A percentile compares a stretch with the other conserved stretches of the same genome.
phyloP scores from a whole-genome alignment of 495 filamentous ascomycete species.

The Lasiosphaeria miniovina region DNA sequence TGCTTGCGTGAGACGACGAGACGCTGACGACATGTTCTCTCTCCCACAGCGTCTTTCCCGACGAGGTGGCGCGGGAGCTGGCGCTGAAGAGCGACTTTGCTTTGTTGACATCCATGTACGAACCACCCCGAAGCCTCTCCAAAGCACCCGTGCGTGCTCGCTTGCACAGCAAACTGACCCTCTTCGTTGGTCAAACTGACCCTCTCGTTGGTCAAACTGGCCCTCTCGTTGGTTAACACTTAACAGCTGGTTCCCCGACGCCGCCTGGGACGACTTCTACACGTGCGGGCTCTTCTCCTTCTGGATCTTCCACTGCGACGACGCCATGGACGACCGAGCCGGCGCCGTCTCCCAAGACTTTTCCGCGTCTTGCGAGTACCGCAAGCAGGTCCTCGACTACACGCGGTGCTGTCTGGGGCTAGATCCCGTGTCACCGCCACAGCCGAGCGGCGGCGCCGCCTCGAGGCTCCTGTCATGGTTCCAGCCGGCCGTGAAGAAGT shows the following conservation, averaged over 20 bases:
- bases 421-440: background rate
- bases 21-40: no score
- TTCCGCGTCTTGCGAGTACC: constrained; percentile 8
- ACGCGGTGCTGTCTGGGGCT: constrained; percentile 9
- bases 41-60: constrained; percentile 8
- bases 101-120: constrained; percentile 11
- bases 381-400: constrained; percentile 9
- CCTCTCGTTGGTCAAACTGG: no score
- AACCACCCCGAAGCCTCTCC: background rate
- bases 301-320: constrained; percentile 19
- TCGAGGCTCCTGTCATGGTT: constrained; percentile 2
- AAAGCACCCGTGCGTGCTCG: background rate
- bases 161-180: no score
- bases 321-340: constrained; percentile 11
- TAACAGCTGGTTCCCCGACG: constrained; percentile 15
- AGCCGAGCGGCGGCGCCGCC: background rate
- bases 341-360: constrained; percentile 7
- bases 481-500: background rate
- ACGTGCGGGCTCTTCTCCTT: constrained; percentile 10
- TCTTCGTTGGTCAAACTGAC: background rate
- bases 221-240: background rate
- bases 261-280: constrained; percentile 14
- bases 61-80: constrained; percentile 2
- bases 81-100: constrained; percentile 14
- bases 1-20: no score